Base-by-base conservation (phyloP, 495 filamentous ascomycete species). In the Chaetomium cochliodes region DNA sequence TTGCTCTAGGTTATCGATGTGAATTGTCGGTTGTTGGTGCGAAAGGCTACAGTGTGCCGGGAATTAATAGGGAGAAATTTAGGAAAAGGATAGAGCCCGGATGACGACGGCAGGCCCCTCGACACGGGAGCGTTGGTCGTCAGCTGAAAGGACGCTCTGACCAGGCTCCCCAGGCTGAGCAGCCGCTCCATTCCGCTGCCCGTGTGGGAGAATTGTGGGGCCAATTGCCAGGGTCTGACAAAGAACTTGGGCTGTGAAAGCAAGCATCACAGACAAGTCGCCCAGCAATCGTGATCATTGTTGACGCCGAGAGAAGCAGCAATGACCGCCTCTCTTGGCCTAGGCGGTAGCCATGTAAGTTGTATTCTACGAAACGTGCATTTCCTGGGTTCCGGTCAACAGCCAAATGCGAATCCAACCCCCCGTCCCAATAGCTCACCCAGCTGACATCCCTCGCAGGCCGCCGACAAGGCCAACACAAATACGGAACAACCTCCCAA, bases 321-420 rank as follows among this genome's bases (percentile, higher is more conserved):
- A 60, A 71, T 71, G 69, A 60, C 69, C 59, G 58, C 33, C 37
- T 61, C 67, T 55, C 44, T 62, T 44, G 53, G 59, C 54, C 49
- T 64, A 6, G 63, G 50, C 63, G 63, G 57, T 63, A 65, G 63
- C 60, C 62, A 61, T 56, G 70, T 72, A 68, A 67, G 69, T 22
- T 2, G 2, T 16, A 20, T 6, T 23, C 16, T 30, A 13, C 12
- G 25, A 11, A n/a, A 9, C 33, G 9, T 11, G 8, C 11, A 37
- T 37, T 23, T 55, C 18, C n/a, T 18, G 3, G 18, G 2, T 11
- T 3, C 50, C 22, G 9, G 11, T 5, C 50, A 20, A n/a, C 12
- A 52, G 25, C 46, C 15, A 30, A 18, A 6, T 15, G 13, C 13
- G 13, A 44, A 18, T 44, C 13, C 13, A 18, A 18, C 41, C 16